phyloP scores from a whole-genome alignment of 2,329 filamentous ascomycete genomes.

The Aspergillus eucalypticola region DNA sequence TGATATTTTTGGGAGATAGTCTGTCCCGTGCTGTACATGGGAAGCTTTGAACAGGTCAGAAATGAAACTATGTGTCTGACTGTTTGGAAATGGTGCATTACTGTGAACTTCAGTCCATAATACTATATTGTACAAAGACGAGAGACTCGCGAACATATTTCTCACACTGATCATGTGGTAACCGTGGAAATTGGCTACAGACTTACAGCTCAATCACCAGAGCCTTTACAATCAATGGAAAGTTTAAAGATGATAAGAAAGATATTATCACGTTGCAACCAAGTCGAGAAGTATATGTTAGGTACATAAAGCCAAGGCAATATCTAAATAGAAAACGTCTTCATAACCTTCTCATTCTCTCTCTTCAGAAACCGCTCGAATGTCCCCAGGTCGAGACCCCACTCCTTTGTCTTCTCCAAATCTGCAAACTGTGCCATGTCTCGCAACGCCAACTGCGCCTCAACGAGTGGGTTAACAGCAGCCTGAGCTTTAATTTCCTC shows the following conservation, averaged over 20 bases:
- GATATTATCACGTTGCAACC: neutral
- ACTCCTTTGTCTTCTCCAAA: conserved; percentile 32
- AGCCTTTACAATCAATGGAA: too few species aligned
- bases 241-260: too few species aligned
- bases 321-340: conserved; percentile 15
- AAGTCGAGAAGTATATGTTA: neutral
- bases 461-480: conserved; percentile 40
- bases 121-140: neutral
- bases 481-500: conserved; percentile 43
- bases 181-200: too few species aligned
- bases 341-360: conserved; percentile 36
- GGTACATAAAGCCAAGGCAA: neutral
- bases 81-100: neutral
- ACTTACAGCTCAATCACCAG: too few species aligned
- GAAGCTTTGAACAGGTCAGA: neutral
- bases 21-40: neutral
- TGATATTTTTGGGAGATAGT: neutral
- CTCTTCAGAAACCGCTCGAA: conserved; percentile 48
- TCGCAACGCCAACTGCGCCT: conserved; percentile 40
- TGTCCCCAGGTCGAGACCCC: conserved; percentile 45
- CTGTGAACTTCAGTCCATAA: neutral
- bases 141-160: too few species aligned
- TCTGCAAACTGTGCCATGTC: conserved; percentile 42
- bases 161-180: too few species aligned
- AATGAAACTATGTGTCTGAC: neutral